Evolutionary conservation across 148 eudicot species (phyloP).

Genomic region (Vaccinium vitisidaea): DNA sequence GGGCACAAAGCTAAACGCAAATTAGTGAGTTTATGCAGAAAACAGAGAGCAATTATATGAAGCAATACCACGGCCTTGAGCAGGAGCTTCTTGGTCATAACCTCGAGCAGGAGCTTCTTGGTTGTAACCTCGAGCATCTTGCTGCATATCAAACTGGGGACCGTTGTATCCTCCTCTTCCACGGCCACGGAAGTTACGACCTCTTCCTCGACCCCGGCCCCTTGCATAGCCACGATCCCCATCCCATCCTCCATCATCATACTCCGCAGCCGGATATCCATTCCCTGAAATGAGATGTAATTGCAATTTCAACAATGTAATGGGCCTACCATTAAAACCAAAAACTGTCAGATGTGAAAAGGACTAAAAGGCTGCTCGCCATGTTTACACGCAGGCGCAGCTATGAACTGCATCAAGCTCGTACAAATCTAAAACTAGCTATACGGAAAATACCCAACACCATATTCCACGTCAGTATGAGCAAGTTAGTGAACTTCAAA

Average conservation of each 20-base stretch:
- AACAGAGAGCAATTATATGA: neutral
- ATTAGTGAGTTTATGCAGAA: neutral
- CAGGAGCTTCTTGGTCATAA: constrained; percentile 51
- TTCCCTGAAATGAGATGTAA: constrained; percentile 47
- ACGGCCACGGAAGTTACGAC: constrained; percentile 66
- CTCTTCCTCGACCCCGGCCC: constrained; percentile 86
- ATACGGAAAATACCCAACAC: neutral
- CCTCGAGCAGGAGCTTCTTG: constrained; percentile 51
- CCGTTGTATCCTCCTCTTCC: constrained; percentile 71
- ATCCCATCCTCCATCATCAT: constrained; percentile 89
- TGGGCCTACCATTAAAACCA: neutral
- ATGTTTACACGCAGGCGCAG: neutral
- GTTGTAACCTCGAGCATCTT: constrained; percentile 52
- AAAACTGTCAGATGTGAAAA: neutral
- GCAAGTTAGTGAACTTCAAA: neutral
- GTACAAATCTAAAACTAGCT: neutral
- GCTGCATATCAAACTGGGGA: constrained; percentile 51
- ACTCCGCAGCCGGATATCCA: constrained; percentile 53
- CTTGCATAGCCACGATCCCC: constrained; percentile 57
- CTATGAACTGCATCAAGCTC: neutral
- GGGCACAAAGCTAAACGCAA: neutral
- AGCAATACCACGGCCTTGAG: constrained; percentile 46
- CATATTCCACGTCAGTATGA: neutral
- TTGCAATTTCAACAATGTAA: neutral
- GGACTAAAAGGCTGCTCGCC: neutral